Evolutionary conservation across 495 filamentous ascomycete species (phyloP).

Genomic region (Haplographium delicatum): DNA sequence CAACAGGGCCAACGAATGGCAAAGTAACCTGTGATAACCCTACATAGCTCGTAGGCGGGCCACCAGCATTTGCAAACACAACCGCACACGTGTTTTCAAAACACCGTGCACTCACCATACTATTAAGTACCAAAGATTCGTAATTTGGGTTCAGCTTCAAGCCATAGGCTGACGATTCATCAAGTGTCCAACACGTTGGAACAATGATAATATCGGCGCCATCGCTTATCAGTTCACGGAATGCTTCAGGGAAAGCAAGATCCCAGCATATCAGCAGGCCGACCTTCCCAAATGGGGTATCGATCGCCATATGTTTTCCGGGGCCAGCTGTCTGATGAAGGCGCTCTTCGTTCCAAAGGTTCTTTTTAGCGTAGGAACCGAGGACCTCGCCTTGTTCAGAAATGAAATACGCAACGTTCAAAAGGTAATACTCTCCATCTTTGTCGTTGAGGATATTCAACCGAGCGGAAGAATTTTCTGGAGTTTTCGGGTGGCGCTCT

Average conservation of each 20-base stretch:
- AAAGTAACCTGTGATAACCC: too few species aligned
- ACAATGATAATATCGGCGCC: conserved; percentile 77
- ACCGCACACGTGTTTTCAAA: conserved; percentile 80
- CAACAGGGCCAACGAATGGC: too few species aligned
- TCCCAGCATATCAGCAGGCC: conserved; percentile 92
- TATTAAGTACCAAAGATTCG: conserved; percentile 68
- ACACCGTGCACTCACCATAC: conserved; percentile 61
- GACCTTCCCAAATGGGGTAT: conserved; percentile 69
- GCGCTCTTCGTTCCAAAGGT: conserved; percentile 67
- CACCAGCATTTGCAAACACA: conserved; percentile 72
- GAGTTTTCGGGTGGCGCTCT: conserved; percentile 40
- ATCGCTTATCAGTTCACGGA: conserved; percentile 66
- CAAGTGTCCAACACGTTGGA: conserved; percentile 70
- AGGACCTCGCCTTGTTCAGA: conserved; percentile 55
- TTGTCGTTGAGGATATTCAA: too few species aligned
- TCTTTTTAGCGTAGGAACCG: conserved; percentile 79
- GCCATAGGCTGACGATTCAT: conserved; percentile 54
- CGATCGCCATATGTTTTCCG: conserved; percentile 63
- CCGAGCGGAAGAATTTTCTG: too few species aligned
- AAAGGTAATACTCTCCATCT: too few species aligned
- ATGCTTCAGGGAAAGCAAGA: conserved; percentile 83
- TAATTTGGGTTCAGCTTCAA: conserved; percentile 51
- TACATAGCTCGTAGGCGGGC: too few species aligned
- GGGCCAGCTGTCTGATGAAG: conserved; percentile 36
- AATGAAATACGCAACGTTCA: conserved; percentile 83